These are phyloP conservation scores for Epichloe baconii DNA, from an alignment of 2,329 filamentous ascomycete species.

Conservation along the genomic window DNA sequence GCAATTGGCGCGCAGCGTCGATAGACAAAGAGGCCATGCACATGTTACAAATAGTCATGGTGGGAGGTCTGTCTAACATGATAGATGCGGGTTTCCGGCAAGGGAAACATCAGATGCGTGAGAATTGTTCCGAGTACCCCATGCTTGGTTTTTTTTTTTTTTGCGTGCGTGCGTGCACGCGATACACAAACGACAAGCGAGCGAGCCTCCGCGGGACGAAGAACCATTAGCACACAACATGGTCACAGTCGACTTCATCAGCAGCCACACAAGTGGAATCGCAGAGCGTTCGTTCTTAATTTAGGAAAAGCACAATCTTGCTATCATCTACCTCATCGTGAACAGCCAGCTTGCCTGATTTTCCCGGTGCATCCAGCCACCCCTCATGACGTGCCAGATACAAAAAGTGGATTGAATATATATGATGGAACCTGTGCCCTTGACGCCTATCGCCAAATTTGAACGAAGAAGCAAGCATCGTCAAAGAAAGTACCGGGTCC, in stretches of 20 bases:
- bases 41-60: too few species aligned
- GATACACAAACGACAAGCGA: too few species aligned
- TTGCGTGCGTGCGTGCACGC: too few species aligned
- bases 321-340: neutral
- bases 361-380: neutral
- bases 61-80: too few species aligned
- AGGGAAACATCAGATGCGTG: neutral
- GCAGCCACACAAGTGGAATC: neutral
- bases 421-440: constrained; percentile 1
- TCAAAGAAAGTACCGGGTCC: constrained; percentile 3
- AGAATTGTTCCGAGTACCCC: neutral
- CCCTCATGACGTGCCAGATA: neutral
- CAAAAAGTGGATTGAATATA: neutral
- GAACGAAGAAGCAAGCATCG: constrained; percentile 9
- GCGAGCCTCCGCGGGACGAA: too few species aligned
- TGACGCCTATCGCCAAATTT: constrained; percentile 7
- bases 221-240: too few species aligned
- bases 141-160: too few species aligned
- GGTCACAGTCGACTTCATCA: neutral
- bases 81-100: neutral
- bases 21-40: neutral
- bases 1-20: constrained; percentile 7
- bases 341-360: neutral
- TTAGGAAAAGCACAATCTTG: neutral
- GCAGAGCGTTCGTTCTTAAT: too few species aligned